Base-by-base conservation (phyloP, 495 filamentous ascomycete genomes). In the Acidiella bohemica region DNA sequence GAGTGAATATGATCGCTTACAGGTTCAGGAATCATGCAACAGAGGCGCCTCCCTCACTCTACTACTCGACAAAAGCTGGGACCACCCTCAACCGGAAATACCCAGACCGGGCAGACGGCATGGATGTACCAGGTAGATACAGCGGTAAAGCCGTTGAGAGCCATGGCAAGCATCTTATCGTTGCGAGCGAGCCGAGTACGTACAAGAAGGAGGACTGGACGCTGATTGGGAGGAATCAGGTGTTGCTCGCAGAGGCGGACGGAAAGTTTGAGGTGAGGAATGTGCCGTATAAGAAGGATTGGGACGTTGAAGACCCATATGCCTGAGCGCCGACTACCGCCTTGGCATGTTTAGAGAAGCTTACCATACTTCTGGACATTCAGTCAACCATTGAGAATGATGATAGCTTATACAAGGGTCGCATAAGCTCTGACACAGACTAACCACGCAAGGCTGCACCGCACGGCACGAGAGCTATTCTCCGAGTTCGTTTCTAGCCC, bases 111-210 rank as follows among this genome's bases (percentile, higher is more conserved):
- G 55, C 60, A 1, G 63, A 67, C 35, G 59, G 58, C 28, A 39
- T 35, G 8, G 51, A 61, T 18, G 47, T 52, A 14, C 43, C 47
- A 4, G 57, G 58, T 37, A 47, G 59, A 46, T 14, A 53, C 41
- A 8, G 14, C 2, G 56, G 48, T 27, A 48, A 39, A 24, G 37
- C 39, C 11, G 54, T 57, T 19, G 59, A 56, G 21, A 52, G 51
- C 14, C 63, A 66, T 52, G 66, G 65, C 5, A 58, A 51, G 23
- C 67, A 71, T 49, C 53, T 65, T 5, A 70, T 71, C 47, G 53
- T 71, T 24, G 65, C 66, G 12, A 67, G 65, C 41, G 67, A 71
- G 51, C 67, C 67, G 16, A 63, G 57, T 5, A 70, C 67, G 24
- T 67, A 66, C 42, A 56, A 65, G 20, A 39, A 53, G 26, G 51